Conservation (phyloP, 352 stramenopile genomes). For the Aphanomyces stellatus region DNA sequence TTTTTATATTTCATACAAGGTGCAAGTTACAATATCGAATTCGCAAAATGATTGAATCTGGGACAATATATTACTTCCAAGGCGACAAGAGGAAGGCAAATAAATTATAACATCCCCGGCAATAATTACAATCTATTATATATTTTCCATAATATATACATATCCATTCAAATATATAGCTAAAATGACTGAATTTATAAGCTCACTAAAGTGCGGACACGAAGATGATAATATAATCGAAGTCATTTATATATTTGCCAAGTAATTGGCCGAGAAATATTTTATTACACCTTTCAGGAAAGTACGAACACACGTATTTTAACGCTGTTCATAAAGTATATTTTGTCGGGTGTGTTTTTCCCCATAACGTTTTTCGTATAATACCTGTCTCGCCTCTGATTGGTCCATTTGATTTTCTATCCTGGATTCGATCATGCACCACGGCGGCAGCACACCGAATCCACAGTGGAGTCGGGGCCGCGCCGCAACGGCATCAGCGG, state of each 20-base stretch:
- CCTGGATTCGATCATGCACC: background rate
- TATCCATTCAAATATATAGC: no score
- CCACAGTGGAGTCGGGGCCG: background rate
- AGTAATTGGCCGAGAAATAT: no score
- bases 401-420: conserved; percentile 1
- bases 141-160: no score
- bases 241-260: no score
- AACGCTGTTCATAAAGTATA: background rate
- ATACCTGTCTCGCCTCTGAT: background rate
- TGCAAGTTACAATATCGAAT: background rate
- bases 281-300: no score
- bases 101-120: no score
- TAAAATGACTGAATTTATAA: no score
- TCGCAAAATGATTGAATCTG: background rate
- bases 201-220: no score
- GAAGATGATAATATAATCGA: no score
- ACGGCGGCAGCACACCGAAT: background rate
- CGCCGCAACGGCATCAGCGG: background rate
- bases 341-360: background rate
- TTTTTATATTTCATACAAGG: background rate
- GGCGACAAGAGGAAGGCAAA: background rate
- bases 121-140: no score
- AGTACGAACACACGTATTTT: background rate
- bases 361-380: background rate
- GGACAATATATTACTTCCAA: background rate